These are phyloP conservation scores for Neofusicoccum sp. DNA, from an alignment of 2,329 filamentous ascomycete species.

Conservation along the genomic window DNA sequence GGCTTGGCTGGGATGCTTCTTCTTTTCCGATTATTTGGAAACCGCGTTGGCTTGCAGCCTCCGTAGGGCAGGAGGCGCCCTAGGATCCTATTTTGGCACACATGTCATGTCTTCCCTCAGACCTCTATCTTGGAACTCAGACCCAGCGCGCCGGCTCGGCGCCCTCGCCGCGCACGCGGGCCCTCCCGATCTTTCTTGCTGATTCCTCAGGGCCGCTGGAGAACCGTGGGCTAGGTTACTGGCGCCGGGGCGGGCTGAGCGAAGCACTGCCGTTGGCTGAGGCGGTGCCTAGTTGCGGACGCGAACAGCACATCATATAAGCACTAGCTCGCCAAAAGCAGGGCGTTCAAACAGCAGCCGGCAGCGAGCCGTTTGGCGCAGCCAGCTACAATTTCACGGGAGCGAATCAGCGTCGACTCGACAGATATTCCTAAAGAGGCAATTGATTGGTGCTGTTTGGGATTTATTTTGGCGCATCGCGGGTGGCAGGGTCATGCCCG, in stretches of 20 bases:
- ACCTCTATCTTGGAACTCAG: constrained; percentile 13
- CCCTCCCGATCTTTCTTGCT: constrained; percentile 10
- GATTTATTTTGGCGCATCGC: constrained; percentile 12
- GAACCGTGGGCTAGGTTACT: constrained; percentile 10
- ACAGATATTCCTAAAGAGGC: neutral
- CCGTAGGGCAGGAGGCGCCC: neutral
- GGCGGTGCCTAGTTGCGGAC: neutral
- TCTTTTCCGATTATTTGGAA: neutral
- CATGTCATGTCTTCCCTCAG: constrained; percentile 11
- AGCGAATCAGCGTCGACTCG: neutral
- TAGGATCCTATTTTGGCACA: neutral
- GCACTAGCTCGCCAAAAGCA: neutral
- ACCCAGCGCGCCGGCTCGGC: constrained; percentile 6
- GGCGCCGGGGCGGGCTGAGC: neutral
- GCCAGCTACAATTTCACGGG: neutral
- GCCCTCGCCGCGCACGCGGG: constrained; percentile 12
- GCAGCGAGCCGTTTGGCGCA: constrained; percentile 1
- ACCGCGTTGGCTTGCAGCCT: neutral
- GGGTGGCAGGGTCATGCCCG: neutral
- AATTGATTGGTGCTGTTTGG: constrained; percentile 6
- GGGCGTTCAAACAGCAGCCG: neutral
- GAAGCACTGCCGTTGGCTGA: constrained; percentile 7
- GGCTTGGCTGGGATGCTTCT: neutral
- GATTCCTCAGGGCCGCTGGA: constrained; percentile 6
- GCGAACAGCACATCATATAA: constrained; percentile 15